Evolutionary conservation across 2,329 filamentous ascomycete species (phyloP), one percentile per base, ranked within the genome.

Genomic region (Pseudogymnoascus pannorum): DNA sequence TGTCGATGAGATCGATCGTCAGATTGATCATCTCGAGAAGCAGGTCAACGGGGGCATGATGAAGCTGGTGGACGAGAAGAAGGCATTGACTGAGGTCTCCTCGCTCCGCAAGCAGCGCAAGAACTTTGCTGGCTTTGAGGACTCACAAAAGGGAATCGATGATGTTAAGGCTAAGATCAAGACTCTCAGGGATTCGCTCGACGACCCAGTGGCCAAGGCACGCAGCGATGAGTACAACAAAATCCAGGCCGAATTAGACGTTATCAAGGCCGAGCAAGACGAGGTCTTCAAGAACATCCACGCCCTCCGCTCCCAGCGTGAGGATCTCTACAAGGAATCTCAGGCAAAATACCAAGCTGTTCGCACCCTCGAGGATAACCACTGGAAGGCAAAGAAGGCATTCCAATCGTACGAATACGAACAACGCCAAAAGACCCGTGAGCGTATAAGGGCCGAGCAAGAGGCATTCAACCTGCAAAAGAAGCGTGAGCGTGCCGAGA

Each of bases 31-130:
- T 59, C 85, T 97, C 60, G 90, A 96, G 67, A 87, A 87, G 76
- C 84, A 93, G 74, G 92, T 97, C 69, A 90, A 96, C 74, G 84
- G 86, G 35, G 93, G 93, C 66, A 88, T 84, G 74, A 92, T 99
- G 88, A 96, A 92, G 78, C 80, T 99, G 59, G 94, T 97, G 9
- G 94, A 99, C 70, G 94, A 97, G 84, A 95, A 91, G 82, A 97
- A 97, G 83, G 87, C 91, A 7, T 81, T 97, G 18, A 78, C 83
- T 58, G 91, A 97, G 70, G 87, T 96, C 69, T 89, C 88, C 57
- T 87, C 79, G 73, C 79, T 97, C 67, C 87, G 89, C 75, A 96
- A 95, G 81, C 84, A 89, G 71, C 90, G 90, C 78, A 97, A 97
- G 85, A 88, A 86, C 76, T 97, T 99, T 74, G 85, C 87, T 62